phyloP scores from a whole-genome alignment of 1,284 basidiomycete genomes.

The Fistulinella staudtii region DNA sequence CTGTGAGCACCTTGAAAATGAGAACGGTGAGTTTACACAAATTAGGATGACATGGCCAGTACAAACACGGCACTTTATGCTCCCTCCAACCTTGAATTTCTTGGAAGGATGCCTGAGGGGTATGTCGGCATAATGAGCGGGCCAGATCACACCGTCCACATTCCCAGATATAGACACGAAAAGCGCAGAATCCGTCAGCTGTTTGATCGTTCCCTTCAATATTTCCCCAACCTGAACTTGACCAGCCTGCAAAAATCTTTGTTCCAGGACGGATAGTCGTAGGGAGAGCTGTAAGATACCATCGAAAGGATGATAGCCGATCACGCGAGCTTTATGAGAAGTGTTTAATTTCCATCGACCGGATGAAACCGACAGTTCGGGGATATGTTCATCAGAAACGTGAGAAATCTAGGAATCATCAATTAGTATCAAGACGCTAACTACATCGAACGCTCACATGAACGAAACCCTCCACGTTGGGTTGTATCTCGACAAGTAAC shows the following conservation, averaged over 20 bases:
- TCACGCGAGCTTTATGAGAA: slow-evolving; percentile 84
- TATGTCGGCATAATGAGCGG: slow-evolving; percentile 94
- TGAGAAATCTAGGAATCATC: slow-evolving; percentile 75
- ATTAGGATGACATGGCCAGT: not conserved
- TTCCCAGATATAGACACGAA: slow-evolving; percentile 84
- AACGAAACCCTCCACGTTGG: slow-evolving; percentile 73
- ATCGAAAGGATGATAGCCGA: slow-evolving; percentile 86
- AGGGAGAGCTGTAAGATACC: slow-evolving; percentile 86
- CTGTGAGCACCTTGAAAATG: slow-evolving; percentile 67
- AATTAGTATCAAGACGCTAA: slow-evolving; percentile 3
- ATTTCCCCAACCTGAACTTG: slow-evolving; percentile 85
- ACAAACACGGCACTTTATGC: slow-evolving; percentile 82
- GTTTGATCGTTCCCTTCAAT: slow-evolving; percentile 83
- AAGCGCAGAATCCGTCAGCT: slow-evolving; percentile 72
- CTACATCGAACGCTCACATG: slow-evolving; percentile 58
- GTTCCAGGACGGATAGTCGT: slow-evolving; percentile 78
- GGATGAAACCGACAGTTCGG: slow-evolving; percentile 63
- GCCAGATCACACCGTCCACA: slow-evolving; percentile 92
- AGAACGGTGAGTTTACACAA: slow-evolving; percentile 11
- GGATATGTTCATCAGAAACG: slow-evolving; percentile 86
- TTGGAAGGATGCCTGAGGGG: slow-evolving; percentile 87
- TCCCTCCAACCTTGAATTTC: slow-evolving; percentile 83
- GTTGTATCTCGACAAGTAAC: slow-evolving; percentile 62
- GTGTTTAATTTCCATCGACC: slow-evolving; percentile 81
- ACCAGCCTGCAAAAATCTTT: slow-evolving; percentile 82